These are phyloP conservation scores for Macroventuria anomochaeta DNA, from an alignment of 2,329 filamentous ascomycete species.

Conservation along the genomic window DNA sequence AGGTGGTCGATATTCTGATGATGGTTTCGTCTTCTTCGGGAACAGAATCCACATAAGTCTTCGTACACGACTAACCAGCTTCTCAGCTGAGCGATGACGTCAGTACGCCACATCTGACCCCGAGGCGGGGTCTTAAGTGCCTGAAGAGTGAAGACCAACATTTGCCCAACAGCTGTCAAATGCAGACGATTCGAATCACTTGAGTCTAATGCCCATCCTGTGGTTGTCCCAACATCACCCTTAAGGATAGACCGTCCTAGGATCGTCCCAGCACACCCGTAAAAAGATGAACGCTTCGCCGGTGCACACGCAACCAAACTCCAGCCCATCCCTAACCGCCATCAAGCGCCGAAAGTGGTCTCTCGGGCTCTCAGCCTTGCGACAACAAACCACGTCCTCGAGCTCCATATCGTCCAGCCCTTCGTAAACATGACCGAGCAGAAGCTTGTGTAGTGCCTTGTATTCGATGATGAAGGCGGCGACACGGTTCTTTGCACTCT, in stretches of 20 bases:
- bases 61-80: conserved; percentile 25
- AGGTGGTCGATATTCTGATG: conserved; percentile 5
- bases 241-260: background rate
- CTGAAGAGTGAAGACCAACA: conserved; percentile 24
- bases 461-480: conserved; percentile 29
- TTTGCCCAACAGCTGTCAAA: conserved; percentile 23
- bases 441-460: too few relatives aligned
- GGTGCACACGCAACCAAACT: conserved; percentile 54
- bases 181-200: conserved; percentile 16
- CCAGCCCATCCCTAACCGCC: conserved; percentile 53
- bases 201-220: background rate
- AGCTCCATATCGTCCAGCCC: conserved; percentile 55
- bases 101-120: conserved; percentile 11
- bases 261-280: conserved; percentile 37
- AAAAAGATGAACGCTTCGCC: conserved; percentile 58
- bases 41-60: conserved; percentile 18
- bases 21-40: conserved; percentile 25
- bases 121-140: conserved; percentile 15
- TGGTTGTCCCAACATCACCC: background rate
- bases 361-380: conserved; percentile 43
- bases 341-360: conserved; percentile 50
- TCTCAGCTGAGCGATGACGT: conserved; percentile 9
- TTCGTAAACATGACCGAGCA: conserved; percentile 48
- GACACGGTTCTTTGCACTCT: conserved; percentile 20
- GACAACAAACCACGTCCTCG: conserved; percentile 46